A percentile compares a stretch with the other conserved stretches of the same genome.
These are phyloP conservation scores for Lasiodiplodia sp. DNA, from an alignment of 2,329 filamentous ascomycete species.

Conservation along the genomic window DNA sequence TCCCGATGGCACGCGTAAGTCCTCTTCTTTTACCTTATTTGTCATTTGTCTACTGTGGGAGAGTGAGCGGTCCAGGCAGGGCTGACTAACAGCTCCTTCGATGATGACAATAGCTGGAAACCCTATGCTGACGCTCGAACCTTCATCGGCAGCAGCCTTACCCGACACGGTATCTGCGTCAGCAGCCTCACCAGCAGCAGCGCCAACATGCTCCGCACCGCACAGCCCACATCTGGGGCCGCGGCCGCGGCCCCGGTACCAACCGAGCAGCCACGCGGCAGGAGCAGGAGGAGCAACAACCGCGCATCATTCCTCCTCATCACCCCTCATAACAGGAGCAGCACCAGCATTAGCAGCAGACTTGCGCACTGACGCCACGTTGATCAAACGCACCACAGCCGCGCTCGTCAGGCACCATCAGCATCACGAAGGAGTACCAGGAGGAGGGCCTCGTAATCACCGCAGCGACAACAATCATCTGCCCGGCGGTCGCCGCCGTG, in stretches of 20 bases:
- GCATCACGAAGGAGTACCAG: not conserved
- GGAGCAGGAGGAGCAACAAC: not conserved
- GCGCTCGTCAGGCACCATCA: not conserved
- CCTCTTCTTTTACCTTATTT: not conserved
- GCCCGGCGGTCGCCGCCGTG: not conserved
- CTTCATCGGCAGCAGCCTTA: not conserved
- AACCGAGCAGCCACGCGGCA: not conserved
- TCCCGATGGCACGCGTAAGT: not conserved
- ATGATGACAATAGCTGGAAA: conserved; percentile 2
- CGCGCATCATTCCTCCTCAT: not conserved
- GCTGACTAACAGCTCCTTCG: conserved; percentile 13
- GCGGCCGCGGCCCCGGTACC: not conserved
- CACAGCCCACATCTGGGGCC: not conserved
- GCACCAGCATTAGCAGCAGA: not conserved
- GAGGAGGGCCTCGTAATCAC: not conserved
- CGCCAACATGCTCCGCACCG: not conserved
- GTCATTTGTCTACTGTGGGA: not conserved
- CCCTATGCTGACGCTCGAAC: not conserved
- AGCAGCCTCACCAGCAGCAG: not conserved
- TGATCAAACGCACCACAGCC: not conserved
- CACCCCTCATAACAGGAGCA: too few relatives aligned
- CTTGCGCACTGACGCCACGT: not conserved
- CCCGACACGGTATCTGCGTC: not conserved
- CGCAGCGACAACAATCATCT: not conserved
- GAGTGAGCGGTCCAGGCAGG: not conserved